Conservation (phyloP, 805 yeast genomes). For the Barnettozyma sucrosica region DNA sequence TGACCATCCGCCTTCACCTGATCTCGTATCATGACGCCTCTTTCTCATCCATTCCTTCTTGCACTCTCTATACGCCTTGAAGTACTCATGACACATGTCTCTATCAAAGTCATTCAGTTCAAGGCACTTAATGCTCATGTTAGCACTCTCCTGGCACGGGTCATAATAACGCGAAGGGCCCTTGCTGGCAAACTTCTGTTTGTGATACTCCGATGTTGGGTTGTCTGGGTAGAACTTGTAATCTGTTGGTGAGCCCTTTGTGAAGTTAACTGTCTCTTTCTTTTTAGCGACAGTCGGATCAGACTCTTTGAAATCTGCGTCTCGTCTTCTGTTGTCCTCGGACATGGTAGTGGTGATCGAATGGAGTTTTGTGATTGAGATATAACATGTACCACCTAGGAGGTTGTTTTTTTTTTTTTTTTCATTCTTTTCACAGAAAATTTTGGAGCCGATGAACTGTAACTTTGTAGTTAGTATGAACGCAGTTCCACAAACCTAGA, state of each 20-base stretch:
- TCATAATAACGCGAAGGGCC: constrained; percentile 83
- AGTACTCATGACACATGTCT: constrained; percentile 69
- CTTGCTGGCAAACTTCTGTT: constrained; percentile 62
- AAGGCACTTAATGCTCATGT: constrained; percentile 80
- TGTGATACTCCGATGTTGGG: constrained; percentile 69
- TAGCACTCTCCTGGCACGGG: constrained; percentile 87
- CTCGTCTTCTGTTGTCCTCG: constrained; percentile 13
- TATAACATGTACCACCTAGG: no score
- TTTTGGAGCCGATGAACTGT: not conserved
- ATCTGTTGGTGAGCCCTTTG: constrained; percentile 46
- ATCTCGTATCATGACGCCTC: constrained; percentile 30
- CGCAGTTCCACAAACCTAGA: not conserved
- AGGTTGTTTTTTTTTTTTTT: not conserved
- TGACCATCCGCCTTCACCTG: constrained; percentile 24
- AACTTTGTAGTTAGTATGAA: not conserved
- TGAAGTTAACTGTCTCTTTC: constrained; percentile 45
- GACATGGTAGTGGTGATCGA: constrained; percentile 1
- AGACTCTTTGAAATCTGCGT: constrained; percentile 16
- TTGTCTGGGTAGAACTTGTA: constrained; percentile 80
- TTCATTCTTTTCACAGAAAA: not conserved
- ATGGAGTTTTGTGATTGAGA: no score
- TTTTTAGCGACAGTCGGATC: constrained; percentile 28
- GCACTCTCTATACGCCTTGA: constrained; percentile 91
- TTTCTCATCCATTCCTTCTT: constrained; percentile 62
- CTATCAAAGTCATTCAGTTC: constrained; percentile 70